phyloP scores from a whole-genome alignment of 495 filamentous ascomycete species.

The Talaromyces wortmannii region DNA sequence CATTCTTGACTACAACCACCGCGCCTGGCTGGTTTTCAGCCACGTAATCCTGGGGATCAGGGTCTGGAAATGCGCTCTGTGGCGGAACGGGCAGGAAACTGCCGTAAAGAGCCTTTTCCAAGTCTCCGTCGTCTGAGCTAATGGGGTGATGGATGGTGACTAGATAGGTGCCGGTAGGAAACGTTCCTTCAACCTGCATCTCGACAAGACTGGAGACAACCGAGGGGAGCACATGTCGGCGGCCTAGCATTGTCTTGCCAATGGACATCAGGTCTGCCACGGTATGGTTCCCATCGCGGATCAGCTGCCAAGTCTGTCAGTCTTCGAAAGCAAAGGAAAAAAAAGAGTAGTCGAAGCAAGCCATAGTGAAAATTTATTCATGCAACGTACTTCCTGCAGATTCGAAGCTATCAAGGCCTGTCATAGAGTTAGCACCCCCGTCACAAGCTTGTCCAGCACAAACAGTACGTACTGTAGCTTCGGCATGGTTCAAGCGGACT shows the following conservation, averaged over 20 bases:
- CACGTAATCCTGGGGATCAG: constrained; percentile 54
- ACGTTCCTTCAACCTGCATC: constrained; percentile 93
- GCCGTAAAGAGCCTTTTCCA: constrained; percentile 82
- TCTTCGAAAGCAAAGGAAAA: too few species aligned
- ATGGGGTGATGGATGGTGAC: constrained; percentile 94
- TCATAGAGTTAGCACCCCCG: neutral
- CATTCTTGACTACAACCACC: constrained; percentile 62
- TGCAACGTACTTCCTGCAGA: constrained; percentile 69
- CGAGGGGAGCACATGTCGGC: constrained; percentile 83
- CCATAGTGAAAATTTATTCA: too few species aligned
- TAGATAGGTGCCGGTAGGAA: constrained; percentile 83
- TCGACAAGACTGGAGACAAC: constrained; percentile 71
- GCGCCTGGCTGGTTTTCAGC: constrained; percentile 69
- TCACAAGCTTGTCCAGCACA: neutral
- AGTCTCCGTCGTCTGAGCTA: constrained; percentile 77
- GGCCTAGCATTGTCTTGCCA: constrained; percentile 87
- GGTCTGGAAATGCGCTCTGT: constrained; percentile 56
- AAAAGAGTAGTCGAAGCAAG: neutral
- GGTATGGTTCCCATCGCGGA: constrained; percentile 91
- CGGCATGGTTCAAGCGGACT: constrained; percentile 82
- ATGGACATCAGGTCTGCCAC: constrained; percentile 91
- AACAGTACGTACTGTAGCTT: constrained; percentile 64
- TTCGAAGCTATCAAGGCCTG: constrained; percentile 86
- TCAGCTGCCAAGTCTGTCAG: constrained; percentile 46
- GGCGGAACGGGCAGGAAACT: constrained; percentile 82